phyloP scores from a whole-genome alignment of 2,329 filamentous ascomycete species.

The Ophiocordyceps unilateralis region DNA sequence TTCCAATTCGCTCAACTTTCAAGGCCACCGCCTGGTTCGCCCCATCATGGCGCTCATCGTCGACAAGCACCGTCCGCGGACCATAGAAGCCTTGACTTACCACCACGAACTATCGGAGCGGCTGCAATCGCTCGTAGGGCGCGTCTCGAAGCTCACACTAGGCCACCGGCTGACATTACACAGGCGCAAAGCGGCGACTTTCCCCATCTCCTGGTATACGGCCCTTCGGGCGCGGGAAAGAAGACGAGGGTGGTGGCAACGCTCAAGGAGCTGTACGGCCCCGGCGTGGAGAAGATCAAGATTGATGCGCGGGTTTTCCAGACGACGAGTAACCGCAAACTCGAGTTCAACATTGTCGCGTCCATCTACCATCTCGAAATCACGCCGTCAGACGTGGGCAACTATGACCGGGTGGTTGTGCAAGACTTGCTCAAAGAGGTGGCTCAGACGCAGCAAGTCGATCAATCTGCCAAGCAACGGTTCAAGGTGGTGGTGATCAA shows the following conservation, averaged over 20 bases:
- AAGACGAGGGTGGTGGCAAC: conserved; percentile 95
- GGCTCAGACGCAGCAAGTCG: conserved; percentile 97
- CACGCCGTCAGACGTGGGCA: conserved; percentile 90
- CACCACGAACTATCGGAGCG: conserved; percentile 78
- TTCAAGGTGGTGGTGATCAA: conserved; percentile 99
- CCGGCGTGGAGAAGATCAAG: conserved; percentile 99
- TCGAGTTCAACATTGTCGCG: conserved; percentile 97
- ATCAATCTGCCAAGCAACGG: conserved; percentile 70
- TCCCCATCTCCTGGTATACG: conserved; percentile 92
- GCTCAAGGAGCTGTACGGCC: conserved; percentile 83
- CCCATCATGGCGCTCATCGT: conserved; percentile 50
- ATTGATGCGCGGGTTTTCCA: conserved; percentile 96
- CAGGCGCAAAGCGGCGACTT: conserved; percentile 96
- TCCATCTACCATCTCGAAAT: conserved; percentile 98
- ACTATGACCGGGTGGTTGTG: conserved; percentile 87
- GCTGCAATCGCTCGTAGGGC: conserved; percentile 62
- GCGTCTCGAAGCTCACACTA: neutral
- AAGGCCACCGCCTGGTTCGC: conserved; percentile 3
- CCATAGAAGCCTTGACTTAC: conserved; percentile 66
- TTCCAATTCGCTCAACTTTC: conserved; percentile 4
- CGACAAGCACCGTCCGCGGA: conserved; percentile 56
- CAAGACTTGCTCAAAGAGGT: conserved; percentile 96
- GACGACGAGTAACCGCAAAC: conserved; percentile 86
- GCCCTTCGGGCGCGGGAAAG: conserved; percentile 89
- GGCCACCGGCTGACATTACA: conserved; percentile 2